phyloP scores from a whole-genome alignment of 768 basidiomycete species.

The Gelatoporia subvermispora region DNA sequence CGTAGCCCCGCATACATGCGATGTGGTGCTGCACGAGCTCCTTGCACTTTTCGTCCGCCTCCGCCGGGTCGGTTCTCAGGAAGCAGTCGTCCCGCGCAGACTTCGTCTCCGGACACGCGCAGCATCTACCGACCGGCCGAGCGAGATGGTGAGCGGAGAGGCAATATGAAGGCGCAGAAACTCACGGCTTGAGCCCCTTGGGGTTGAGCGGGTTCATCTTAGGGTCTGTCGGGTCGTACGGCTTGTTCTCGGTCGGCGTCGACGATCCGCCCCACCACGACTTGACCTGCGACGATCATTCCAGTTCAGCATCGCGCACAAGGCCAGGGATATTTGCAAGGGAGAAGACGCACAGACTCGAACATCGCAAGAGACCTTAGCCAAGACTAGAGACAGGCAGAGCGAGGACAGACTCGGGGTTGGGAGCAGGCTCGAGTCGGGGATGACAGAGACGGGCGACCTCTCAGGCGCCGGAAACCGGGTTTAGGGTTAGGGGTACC shows the following conservation, averaged over 20 bases:
- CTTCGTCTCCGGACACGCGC: constrained; percentile 94
- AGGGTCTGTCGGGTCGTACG: constrained; percentile 68
- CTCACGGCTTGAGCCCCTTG: constrained; percentile 91
- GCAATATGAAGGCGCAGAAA: constrained; percentile 6
- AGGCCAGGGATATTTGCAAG: too few relatives aligned
- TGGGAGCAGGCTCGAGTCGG: too few relatives aligned
- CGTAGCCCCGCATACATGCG: constrained; percentile 86
- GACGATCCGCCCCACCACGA: constrained; percentile 21
- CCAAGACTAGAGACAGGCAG: too few relatives aligned
- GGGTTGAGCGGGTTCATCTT: constrained; percentile 89
- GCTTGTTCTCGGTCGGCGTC: constrained; percentile 16
- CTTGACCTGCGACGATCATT: too few relatives aligned
- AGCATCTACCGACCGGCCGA: constrained; percentile 56
- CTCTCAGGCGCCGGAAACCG: too few relatives aligned
- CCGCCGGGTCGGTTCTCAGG: constrained; percentile 59
- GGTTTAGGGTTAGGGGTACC: too few relatives aligned
- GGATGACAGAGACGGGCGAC: too few relatives aligned
- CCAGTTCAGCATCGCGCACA: too few relatives aligned
- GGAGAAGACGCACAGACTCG: too few relatives aligned
- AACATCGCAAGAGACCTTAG: too few relatives aligned
- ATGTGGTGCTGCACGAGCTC: constrained; percentile 76
- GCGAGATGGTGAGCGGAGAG: neutral
- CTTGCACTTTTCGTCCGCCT: constrained; percentile 75
- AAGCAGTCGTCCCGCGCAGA: constrained; percentile 93
- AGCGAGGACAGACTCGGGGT: too few relatives aligned